phyloP scores from a whole-genome alignment of 768 basidiomycete species.

The Chalciporus chontae region DNA sequence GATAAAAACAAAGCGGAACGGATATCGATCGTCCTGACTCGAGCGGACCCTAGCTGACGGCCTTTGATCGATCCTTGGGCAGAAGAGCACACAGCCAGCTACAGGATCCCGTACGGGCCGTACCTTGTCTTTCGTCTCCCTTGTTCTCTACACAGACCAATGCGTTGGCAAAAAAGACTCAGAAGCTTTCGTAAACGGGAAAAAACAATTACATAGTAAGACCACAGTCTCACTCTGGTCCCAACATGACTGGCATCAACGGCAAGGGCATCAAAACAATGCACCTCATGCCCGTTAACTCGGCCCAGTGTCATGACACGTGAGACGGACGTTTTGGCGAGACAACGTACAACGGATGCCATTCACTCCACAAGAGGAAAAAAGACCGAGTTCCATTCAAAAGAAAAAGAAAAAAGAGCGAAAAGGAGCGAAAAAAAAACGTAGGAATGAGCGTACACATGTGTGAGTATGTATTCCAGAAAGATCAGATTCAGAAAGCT shows the following conservation, averaged over 20 bases:
- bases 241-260: not conserved
- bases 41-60: too few relatives aligned
- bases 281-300: not conserved
- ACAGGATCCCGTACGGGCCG: slow-evolving; percentile 14
- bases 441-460: slow-evolving; percentile 31
- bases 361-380: too few relatives aligned
- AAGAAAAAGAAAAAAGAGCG: not conserved
- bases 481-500: slow-evolving; percentile 11
- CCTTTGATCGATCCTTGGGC: too few relatives aligned
- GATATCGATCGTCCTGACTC: too few relatives aligned
- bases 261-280: not conserved
- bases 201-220: too few relatives aligned
- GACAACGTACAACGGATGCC: not conserved
- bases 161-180: not conserved
- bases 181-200: too few relatives aligned
- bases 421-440: not conserved
- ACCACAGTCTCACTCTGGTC: slow-evolving; percentile 3
- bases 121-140: slow-evolving; percentile 3
- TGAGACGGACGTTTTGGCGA: not conserved
- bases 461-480: slow-evolving; percentile 25
- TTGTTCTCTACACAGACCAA: not conserved
- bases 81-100: not conserved
- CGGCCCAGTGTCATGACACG: not conserved
- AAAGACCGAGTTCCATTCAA: slow-evolving; percentile 18
- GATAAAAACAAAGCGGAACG: too few relatives aligned